Evolutionary conservation across 768 basidiomycete genomes (phyloP), one percentile per base, ranked within the genome.

Genomic region (Coprinopsis strossmayeri): DNA sequence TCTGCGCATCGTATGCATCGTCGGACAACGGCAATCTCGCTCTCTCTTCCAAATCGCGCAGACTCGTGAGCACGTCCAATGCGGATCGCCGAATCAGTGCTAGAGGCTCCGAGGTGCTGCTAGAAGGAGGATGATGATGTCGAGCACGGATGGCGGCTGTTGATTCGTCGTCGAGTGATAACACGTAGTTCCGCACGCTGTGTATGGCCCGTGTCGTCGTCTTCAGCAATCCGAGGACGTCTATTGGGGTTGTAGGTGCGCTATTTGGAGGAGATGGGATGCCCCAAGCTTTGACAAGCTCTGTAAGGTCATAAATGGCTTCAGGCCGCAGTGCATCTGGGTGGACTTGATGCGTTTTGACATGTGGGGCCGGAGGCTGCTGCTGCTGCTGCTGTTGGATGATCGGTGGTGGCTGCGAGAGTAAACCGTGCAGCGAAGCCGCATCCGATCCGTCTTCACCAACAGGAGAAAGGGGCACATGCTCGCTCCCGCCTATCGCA

Each of bases 1-100:
- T 86, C 63, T 84, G 80, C 7, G 76, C 83, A 57, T 91, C 88
- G 56, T 89, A 91, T n/a, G 79, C 86, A 37, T 89, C 87, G 59
- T 91, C 87, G 15, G 74, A 78, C 5, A 90, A 70, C 3, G 90
- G 86, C 2, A 93, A 62, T 2, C 95, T 77, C 32, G 78, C 79
- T 7, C 68, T 66, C 59, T 93, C 91, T 61, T 97, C 95, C 17
- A 97, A 66, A 25, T 80, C 81, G 30, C 91, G 77, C 34, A 98
- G 75, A 32, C 80, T 72, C 3, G 84, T 75, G 25, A 98, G 77
- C 0, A 96, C 87, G 52, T 93, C 92, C 45, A 97, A 66, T 1
- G 91, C 91, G 0, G 83, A 77, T 44, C 78, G 78, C 20, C 94
- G 76, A 46, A 97, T 82, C 41, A 79, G 69, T 1, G 77, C 73